A percentile compares a stretch with the other conserved stretches of the same genome.
phyloP scores from a whole-genome alignment of 495 filamentous ascomycete genomes.

The Talaromyces proteolyticus region DNA sequence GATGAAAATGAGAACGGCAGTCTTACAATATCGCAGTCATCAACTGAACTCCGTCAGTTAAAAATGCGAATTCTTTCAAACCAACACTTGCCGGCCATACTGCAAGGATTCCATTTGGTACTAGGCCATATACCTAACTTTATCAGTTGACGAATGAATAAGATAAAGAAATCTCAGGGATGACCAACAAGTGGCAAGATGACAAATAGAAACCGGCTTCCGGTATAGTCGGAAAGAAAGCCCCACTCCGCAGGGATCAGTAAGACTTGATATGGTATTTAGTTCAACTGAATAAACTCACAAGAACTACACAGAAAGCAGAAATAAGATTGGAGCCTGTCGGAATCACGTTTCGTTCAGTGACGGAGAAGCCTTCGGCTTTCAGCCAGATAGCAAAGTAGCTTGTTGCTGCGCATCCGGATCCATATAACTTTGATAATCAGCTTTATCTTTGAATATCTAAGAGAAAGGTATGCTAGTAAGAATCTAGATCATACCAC shows the following conservation, averaged over 20 bases:
- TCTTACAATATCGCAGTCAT: conserved; percentile 26
- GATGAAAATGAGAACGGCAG: too few species aligned
- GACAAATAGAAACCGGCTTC: conserved; percentile 12
- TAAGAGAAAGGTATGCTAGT: not conserved
- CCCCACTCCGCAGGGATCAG: too few species aligned
- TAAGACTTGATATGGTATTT: too few species aligned
- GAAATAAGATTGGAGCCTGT: conserved; percentile 11
- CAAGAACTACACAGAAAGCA: conserved; percentile 9
- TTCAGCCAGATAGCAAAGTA: conserved; percentile 19
- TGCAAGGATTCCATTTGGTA: conserved; percentile 24
- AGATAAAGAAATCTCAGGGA: too few species aligned
- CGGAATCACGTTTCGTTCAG: conserved; percentile 14
- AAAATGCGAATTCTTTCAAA: conserved; percentile 16
- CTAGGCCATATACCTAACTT: too few species aligned
- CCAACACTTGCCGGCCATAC: conserved; percentile 14
- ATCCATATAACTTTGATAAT: conserved; percentile 14
- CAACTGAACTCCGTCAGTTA: conserved; percentile 17
- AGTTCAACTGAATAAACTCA: too few species aligned
- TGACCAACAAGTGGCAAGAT: conserved; percentile 11
- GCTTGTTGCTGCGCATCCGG: conserved; percentile 9
- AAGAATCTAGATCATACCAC: conserved; percentile 5
- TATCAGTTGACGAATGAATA: too few species aligned
- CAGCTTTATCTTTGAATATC: not conserved
- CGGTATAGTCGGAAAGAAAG: conserved; percentile 14
- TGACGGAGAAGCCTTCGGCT: conserved; percentile 13